A percentile compares a stretch with the other conserved stretches of the same genome.
phyloP scores from a whole-genome alignment of 2,329 filamentous ascomycete genomes.

The Fusarium sp. region DNA sequence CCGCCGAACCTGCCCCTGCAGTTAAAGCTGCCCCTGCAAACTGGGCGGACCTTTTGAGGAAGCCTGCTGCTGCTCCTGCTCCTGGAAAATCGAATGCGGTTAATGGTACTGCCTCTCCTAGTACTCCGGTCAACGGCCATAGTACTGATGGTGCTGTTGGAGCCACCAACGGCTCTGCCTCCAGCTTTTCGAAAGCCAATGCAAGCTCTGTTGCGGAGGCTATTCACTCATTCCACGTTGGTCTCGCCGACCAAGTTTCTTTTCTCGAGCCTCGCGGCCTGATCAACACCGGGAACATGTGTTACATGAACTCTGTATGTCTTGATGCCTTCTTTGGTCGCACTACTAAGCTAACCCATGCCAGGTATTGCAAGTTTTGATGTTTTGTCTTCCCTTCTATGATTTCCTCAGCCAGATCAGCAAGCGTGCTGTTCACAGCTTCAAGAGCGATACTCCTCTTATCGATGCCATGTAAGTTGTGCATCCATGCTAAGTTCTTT shows the following conservation, averaged over 20 bases:
- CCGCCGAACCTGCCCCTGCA: constrained; percentile 31
- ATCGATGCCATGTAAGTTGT: constrained; percentile 86
- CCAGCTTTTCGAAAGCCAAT: constrained; percentile 56
- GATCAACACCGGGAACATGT: constrained; percentile 98
- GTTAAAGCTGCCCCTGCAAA: constrained; percentile 48
- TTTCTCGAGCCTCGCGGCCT: constrained; percentile 94
- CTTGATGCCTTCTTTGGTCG: too few relatives aligned
- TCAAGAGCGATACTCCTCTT: constrained; percentile 93
- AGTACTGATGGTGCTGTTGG: constrained; percentile 20
- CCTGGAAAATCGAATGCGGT: constrained; percentile 19
- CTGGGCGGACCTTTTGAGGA: constrained; percentile 54
- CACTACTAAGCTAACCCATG: constrained; percentile 46
- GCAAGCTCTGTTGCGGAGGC: constrained; percentile 77
- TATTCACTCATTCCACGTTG: constrained; percentile 76
- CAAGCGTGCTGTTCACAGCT: constrained; percentile 84
- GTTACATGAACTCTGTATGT: constrained; percentile 99
- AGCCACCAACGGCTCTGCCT: constrained; percentile 35
- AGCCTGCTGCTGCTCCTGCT: constrained; percentile 35
- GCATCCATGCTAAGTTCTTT: not conserved
- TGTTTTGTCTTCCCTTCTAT: constrained; percentile 95
- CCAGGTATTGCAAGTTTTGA: constrained; percentile 91
- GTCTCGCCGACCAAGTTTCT: constrained; percentile 70
- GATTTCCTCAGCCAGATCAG: constrained; percentile 89
- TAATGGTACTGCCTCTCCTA: constrained; percentile 42
- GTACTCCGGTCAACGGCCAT: constrained; percentile 38